A percentile compares a stretch with the other conserved stretches of the same genome.
phyloP scores from a whole-genome alignment of 2,329 filamentous ascomycete genomes.

The Claviceps sp. region DNA sequence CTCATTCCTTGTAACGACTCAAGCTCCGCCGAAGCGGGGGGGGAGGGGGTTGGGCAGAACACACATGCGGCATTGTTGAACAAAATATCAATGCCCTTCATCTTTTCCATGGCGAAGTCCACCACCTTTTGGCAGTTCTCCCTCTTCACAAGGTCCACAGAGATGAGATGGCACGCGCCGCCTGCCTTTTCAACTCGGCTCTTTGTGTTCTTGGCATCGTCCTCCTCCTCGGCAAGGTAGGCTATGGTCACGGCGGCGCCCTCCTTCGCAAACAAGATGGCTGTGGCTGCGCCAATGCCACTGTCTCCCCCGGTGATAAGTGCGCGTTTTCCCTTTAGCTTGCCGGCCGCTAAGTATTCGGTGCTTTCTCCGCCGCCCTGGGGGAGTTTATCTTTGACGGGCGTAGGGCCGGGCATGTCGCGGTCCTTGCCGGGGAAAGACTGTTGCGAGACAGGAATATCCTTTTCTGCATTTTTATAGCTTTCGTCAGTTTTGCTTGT shows the following conservation, averaged over 20 bases:
- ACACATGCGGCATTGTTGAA: constrained; percentile 61
- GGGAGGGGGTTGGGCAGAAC: background rate
- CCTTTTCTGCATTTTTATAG: constrained; percentile 37
- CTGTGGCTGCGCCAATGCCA: constrained; percentile 37
- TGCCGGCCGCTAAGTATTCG: constrained; percentile 58
- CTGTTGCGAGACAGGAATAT: constrained; percentile 19
- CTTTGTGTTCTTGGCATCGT: constrained; percentile 64
- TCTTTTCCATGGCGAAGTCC: constrained; percentile 48
- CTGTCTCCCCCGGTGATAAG: constrained; percentile 62
- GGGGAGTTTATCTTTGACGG: constrained; percentile 4
- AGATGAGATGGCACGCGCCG: constrained; percentile 47
- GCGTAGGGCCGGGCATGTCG: constrained; percentile 10
- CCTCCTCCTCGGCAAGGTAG: constrained; percentile 62
- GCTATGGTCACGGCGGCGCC: constrained; percentile 61
- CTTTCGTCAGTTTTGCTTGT: background rate
- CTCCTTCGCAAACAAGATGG: constrained; percentile 69
- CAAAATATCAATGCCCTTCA: constrained; percentile 61
- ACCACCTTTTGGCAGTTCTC: constrained; percentile 56
- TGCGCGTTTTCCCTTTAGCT: constrained; percentile 61
- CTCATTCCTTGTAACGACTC: background rate
- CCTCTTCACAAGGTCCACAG: constrained; percentile 49
- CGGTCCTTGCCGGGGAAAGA: constrained; percentile 10
- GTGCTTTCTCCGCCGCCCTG: constrained; percentile 38
- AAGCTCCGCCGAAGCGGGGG: background rate
- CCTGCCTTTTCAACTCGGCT: constrained; percentile 54